Evolutionary conservation across 495 filamentous ascomycete genomes (phyloP), one percentile per base, ranked within the genome.

Genomic region (Aspergillus avenaceus): DNA sequence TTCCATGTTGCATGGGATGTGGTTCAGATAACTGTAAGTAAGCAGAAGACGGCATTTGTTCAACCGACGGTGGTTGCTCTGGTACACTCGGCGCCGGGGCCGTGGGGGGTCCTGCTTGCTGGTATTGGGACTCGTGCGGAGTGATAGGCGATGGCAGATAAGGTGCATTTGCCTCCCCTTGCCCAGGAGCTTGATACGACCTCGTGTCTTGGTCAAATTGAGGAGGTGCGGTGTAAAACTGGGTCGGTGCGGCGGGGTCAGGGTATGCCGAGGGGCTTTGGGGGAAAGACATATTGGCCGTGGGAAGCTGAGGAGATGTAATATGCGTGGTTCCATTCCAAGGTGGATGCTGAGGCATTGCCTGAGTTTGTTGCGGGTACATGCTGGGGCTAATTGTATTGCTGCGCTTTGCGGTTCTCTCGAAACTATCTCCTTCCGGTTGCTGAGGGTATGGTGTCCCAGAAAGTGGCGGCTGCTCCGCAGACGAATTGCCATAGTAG

Each of bases 401-500:
- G 22, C 49, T 34, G 13, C 45, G 43, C 4, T 27, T 13, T 25
- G 31, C 46, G 16, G 47, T 32, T 8, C 48, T 55, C 24, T 61
- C 59, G 41, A 55, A 57, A 2, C 53, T 53, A 13, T 50, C 52
- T 25, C 43, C 37, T 29, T 64, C 64, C 9, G 52, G 49, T n/a
- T 54, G 58, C n/a, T 76, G 73, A 13, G 75, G 62, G 54, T 84
- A 83, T 47, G 72, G 71, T 44, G 65, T 45, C 29, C 40, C 49
- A 11, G 65, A 31, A 16, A 58, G 51, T n/a, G 47, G 62, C 14
- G 59, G 52, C 13, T 49, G 55, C 16, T 86, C 85, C 12, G 76
- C 65, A 41, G 74, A 65, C 14, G 76, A 63, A 56, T 85, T 85
- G 25, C 82, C 81, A 25, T 83, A 87, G 60, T 96, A 96, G 61